Percentiles rank a stretch among this genome's conserved stretches.
phyloP scores from a whole-genome alignment of 768 basidiomycete genomes.

The Lyophyllum decastes region DNA sequence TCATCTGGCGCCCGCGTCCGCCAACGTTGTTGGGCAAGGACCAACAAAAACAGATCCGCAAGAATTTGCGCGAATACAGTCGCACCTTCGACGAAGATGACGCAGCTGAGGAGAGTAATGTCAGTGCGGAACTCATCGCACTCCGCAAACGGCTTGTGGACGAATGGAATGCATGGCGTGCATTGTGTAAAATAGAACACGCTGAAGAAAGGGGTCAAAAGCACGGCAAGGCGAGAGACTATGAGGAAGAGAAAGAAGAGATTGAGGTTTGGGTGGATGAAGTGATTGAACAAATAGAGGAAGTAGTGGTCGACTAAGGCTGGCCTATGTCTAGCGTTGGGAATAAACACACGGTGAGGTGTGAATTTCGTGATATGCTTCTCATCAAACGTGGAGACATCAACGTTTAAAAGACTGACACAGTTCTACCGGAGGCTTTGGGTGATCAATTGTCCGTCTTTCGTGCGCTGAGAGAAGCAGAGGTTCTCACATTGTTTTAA shows the following conservation, averaged over 20 bases:
- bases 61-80: slow-evolving; percentile 90
- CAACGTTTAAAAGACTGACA: slow-evolving; percentile 10
- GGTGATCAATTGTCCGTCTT: slow-evolving; percentile 5
- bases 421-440: slow-evolving; percentile 14
- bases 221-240: slow-evolving; percentile 13
- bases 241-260: slow-evolving; percentile 70
- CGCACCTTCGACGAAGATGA: slow-evolving; percentile 95
- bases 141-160: slow-evolving; percentile 89
- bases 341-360: slow-evolving; percentile 16
- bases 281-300: slow-evolving; percentile 88
- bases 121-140: slow-evolving; percentile 91
- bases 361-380: slow-evolving; percentile 15
- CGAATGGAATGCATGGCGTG: slow-evolving; percentile 99
- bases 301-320: slow-evolving; percentile 61
- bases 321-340: slow-evolving; percentile 10
- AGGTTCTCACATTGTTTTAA: slow-evolving; percentile 10
- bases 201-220: slow-evolving; percentile 12
- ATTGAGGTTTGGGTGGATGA: slow-evolving; percentile 95
- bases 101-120: slow-evolving; percentile 91
- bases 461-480: slow-evolving; percentile 2
- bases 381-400: slow-evolving; percentile 19
- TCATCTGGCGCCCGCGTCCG: slow-evolving; percentile 98
- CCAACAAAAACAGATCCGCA: slow-evolving; percentile 82
- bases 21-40: slow-evolving; percentile 84
- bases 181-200: slow-evolving; percentile 45